phyloP scores from a whole-genome alignment of 2,329 filamentous ascomycete species.

The Aspergillus brunneoviolaceus region DNA sequence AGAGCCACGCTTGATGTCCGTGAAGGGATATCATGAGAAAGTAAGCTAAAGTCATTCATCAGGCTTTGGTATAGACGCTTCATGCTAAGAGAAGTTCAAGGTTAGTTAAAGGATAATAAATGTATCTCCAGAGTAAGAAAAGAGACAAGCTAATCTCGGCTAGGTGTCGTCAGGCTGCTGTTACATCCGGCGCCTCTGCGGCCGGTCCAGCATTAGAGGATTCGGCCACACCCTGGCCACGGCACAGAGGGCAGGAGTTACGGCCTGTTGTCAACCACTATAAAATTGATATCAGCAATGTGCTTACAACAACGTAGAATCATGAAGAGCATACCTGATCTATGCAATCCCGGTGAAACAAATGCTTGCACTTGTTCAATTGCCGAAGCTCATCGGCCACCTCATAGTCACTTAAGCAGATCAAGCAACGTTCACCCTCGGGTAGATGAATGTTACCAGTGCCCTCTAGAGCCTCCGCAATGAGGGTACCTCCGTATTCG shows the following conservation, averaged over 20 bases:
- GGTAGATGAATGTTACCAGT: conserved; percentile 35
- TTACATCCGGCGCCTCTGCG: conserved; percentile 16
- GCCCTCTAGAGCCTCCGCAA: conserved; percentile 50
- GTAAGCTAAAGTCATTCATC: conserved; percentile 23
- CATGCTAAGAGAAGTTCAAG: conserved; percentile 29
- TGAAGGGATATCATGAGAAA: conserved; percentile 13
- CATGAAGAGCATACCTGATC: conserved; percentile 56
- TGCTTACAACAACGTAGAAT: background rate
- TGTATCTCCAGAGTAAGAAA: background rate
- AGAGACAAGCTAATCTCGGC: conserved; percentile 3
- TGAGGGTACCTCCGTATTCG: conserved; percentile 41
- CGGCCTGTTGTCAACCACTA: conserved; percentile 64
- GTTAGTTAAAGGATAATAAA: conserved; percentile 9
- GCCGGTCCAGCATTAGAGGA: conserved; percentile 22
- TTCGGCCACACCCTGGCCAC: conserved; percentile 45
- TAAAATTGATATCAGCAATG: conserved; percentile 29
- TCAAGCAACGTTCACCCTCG: conserved; percentile 60
- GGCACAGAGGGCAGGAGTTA: conserved; percentile 41
- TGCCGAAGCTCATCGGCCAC: conserved; percentile 60
- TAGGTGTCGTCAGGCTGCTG: conserved; percentile 14
- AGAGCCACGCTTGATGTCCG: conserved; percentile 33
- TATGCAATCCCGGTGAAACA: conserved; percentile 69
- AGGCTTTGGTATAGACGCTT: conserved; percentile 31
- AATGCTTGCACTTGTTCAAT: conserved; percentile 62
- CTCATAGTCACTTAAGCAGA: conserved; percentile 67